Evolutionary conservation across 2,329 filamentous ascomycete genomes (phyloP), one percentile per base, ranked within the genome.

Genomic region (Fusarium sp.): DNA sequence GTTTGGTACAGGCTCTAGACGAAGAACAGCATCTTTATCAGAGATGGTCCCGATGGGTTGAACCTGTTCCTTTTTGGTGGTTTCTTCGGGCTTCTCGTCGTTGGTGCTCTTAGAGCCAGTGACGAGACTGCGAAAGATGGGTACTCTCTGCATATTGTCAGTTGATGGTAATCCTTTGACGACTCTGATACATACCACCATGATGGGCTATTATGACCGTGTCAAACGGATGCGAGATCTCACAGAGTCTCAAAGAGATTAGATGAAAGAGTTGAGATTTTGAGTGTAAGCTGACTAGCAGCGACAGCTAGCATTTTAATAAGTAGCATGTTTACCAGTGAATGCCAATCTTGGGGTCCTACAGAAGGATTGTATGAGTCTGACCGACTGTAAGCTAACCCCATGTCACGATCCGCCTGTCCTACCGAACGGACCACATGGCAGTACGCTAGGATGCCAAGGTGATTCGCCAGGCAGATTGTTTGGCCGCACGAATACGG

Each of bases 1-100:
- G 6, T 77, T 74, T 1, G 81, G 72, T 8, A 87, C 64, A 0
- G 85, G 81, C 56, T 87, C 83, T 10, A 88, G 79, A n/a, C 73
- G 71, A n/a, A 82, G 69, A n/a, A 72, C 16, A 3, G 64, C 71
- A 19, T 76, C 71, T 11, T 72, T 63, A 4, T 60, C 23, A n/a
- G 61, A 35, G 57, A 71, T 53, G 37, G 15, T 38, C 0, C 32
- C 35, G 4, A 30, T n/a, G 9, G 43, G 9, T 1, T 35, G 11
- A 19, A 19, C 35, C 1, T 53, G 28, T 1, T 53, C 38, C 10
- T 61, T 64, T 50, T 73, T 60, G 21, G 44, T 33, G 8, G n/a
- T 44, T 8, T 58, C 60, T 16, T 52, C 43, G 3, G 25, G 30
- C 30, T 40, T n/a, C 6, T 65, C 62, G 8, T 50, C 59, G 6